phyloP scores from a whole-genome alignment of 768 basidiomycete genomes.

The Suillus subluteus region DNA sequence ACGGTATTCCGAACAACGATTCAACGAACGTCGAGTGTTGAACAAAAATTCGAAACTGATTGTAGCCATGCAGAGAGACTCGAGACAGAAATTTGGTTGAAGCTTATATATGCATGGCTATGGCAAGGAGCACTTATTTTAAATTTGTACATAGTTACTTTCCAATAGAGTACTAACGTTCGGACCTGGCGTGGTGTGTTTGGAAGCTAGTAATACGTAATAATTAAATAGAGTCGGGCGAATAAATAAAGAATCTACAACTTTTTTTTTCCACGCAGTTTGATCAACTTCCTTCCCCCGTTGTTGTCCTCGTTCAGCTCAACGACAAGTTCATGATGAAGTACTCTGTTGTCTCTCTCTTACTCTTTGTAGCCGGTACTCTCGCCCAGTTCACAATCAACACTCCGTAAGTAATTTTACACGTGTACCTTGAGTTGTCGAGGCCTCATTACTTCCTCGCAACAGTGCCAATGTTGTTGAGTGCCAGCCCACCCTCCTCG shows the following conservation, averaged over 20 bases:
- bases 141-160: neutral
- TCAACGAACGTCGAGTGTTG: neutral
- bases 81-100: neutral
- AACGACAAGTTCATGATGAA: conserved; percentile 47
- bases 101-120: neutral
- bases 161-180: too few relatives aligned
- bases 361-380: conserved; percentile 45
- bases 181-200: conserved; percentile 4
- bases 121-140: conserved; percentile 9
- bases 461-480: conserved; percentile 50
- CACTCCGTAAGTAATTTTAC: conserved; percentile 63
- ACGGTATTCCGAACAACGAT: neutral
- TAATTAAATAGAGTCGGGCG: conserved; percentile 27
- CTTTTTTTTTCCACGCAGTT: conserved; percentile 28
- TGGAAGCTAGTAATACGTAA: conserved; percentile 9
- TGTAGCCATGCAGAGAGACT: neutral
- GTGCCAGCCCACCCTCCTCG: conserved; percentile 60
- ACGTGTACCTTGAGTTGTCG: neutral
- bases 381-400: conserved; percentile 60
- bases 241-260: conserved; percentile 29
- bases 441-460: conserved; percentile 14
- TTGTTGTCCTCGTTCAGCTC: conserved; percentile 19
- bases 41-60: neutral
- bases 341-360: conserved; percentile 40
- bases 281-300: conserved; percentile 27